Conservation (phyloP, 2,329 filamentous ascomycete genomes). For the Aspergillus persii region DNA sequence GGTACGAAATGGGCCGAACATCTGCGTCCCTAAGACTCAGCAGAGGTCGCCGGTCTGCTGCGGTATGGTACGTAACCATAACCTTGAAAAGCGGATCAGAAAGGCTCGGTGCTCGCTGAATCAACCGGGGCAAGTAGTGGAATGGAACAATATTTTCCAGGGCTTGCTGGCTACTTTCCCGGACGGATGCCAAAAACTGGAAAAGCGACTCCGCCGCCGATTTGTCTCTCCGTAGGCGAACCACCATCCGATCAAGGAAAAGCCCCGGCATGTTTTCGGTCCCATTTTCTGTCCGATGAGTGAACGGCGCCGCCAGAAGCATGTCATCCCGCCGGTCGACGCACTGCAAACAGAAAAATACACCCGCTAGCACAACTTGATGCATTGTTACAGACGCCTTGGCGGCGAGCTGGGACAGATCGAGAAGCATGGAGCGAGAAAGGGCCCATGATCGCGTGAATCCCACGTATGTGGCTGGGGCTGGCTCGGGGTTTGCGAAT, state of each 20-base stretch:
- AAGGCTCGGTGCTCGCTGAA: neutral
- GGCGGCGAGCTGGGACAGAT: neutral
- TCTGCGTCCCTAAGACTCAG: neutral
- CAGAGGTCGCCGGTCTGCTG: neutral
- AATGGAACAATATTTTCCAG: neutral
- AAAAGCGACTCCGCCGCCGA: neutral
- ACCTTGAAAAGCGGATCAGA: neutral
- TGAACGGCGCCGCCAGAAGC: neutral
- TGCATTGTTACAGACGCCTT: neutral
- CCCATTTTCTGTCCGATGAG: neutral
- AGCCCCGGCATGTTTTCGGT: neutral
- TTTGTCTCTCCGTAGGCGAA: neutral
- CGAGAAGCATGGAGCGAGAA: neutral
- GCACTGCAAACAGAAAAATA: neutral
- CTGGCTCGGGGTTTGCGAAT: neutral
- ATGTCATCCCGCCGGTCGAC: neutral
- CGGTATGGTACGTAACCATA: neutral
- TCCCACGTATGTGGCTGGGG: neutral
- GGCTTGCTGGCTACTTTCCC: neutral
- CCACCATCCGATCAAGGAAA: neutral
- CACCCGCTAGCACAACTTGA: neutral
- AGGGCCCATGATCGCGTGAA: neutral
- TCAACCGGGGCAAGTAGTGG: neutral
- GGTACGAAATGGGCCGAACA: neutral
- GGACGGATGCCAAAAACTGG: neutral